A percentile compares a stretch with the other conserved stretches of the same genome.
phyloP scores from a whole-genome alignment of 768 basidiomycete species.

The Russula dissimulans region DNA sequence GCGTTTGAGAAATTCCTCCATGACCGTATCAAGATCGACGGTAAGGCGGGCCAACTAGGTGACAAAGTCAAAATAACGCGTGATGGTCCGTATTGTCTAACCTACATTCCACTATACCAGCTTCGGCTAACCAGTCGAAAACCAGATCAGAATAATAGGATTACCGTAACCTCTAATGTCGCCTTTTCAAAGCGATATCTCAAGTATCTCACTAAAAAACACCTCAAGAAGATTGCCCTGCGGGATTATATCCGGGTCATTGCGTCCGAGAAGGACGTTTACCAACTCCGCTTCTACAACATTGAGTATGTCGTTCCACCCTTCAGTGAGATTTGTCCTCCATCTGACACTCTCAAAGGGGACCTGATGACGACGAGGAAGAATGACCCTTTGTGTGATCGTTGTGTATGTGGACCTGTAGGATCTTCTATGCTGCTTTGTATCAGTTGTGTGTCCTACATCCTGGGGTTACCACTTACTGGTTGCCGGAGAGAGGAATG shows the following conservation, averaged over 20 bases:
- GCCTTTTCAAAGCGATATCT: constrained; percentile 96
- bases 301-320: constrained; percentile 52
- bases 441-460: not conserved
- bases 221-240: constrained; percentile 94
- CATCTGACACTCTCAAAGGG: constrained; percentile 24
- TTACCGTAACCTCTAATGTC: constrained; percentile 78
- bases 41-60: constrained; percentile 85
- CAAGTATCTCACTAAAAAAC: constrained; percentile 99
- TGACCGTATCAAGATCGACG: constrained; percentile 89
- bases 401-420: not conserved
- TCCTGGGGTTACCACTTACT: not conserved
- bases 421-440: not conserved
- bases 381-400: constrained; percentile 22
- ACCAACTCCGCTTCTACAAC: constrained; percentile 93
- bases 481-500: no score
- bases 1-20: constrained; percentile 84
- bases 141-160: constrained; percentile 58
- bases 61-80: constrained; percentile 81
- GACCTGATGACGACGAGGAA: constrained; percentile 47
- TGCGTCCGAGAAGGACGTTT: constrained; percentile 86
- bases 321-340: not conserved
- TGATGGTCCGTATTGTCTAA: constrained; percentile 51
- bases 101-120: not conserved
- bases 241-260: constrained; percentile 99
- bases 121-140: not conserved